Base-by-base conservation (phyloP, 768 basidiomycete genomes). In the Chalciporus chontae region DNA sequence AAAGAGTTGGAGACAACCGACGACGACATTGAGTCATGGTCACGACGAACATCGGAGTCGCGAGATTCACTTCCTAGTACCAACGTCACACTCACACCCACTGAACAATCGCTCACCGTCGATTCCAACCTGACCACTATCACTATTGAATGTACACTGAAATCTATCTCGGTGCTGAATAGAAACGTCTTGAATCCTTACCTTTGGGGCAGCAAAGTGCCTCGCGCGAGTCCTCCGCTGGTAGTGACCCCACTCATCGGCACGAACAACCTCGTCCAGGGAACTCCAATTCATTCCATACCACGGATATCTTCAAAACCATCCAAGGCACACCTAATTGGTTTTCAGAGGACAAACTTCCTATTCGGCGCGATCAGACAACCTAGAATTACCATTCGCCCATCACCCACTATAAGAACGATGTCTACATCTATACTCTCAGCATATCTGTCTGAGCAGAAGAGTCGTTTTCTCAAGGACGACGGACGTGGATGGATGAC, bases 401-500 rank as follows among this genome's bases (percentile, higher is more conserved):
- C 43, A 27, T 43, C 38, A 27, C 18, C 29, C 18, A 10, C 31
- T 19, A 50, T 17, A 54, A 52, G 48, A 44, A 36, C 41, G 23
- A 66, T 68, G 62, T 50, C 67, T 6, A 18, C 43, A 1, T 53
- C 57, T 13, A 54, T 50, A 44, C 60, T 78, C 26, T 65, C 72
- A 3, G 60, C 62, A 7, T 78, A 76, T 55, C 65, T 84, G 14
- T 26, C 44, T n/a, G 61, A 62, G 19, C 69, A 80, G 50, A 90
- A 88, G 64, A 61, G 70, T 21, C 69, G 64, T 21, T 96, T 89
- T 60, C 67, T 94, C 18, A 62, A 59, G 15, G 87, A 84, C 43
- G 74, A 75, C 36, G 77, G 73, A 0, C 56, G 65, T 6, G 78
- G 82, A 41, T 98, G 94, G 94, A 86, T 81, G 0, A 75, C 96